Evolutionary conservation across 23 red algal species (phyloP), one percentile per base, ranked within the genome.

Genomic region (Porphyridium purpureum): DNA sequence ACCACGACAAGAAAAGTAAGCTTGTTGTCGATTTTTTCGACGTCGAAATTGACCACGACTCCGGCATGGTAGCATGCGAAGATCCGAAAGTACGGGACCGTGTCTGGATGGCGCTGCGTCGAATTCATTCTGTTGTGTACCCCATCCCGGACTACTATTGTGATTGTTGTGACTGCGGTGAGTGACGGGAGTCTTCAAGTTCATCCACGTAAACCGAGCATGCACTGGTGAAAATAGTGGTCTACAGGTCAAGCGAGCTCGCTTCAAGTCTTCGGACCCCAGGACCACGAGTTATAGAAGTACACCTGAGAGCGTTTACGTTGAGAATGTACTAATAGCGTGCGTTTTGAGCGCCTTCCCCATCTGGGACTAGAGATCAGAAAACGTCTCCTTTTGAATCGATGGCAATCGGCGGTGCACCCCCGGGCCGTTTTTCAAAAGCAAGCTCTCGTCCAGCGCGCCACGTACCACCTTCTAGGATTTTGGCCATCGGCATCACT

Each of bases 101-200:
- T 46, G 79, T 98, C 26, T 32, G 72, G 21, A 41, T 98, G 24
- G 90, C 80, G 21, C 74, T 81, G 29, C 60, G 52, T 35, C 59
- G 90, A 23, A 98, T 98, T 60, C 66, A 98, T 15, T 67, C 80
- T 1, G 60, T 73, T 5, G 63, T 98, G 29, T 72, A 80, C 60
- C 90, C 90, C 27, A 98, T 98, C 29, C 90, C 90, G 3, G 90
- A 98, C 35, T 74, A 47, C 25, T 74, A 70, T 31, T 98, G 90
- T 55, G 54, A 62, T 17, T 86, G 78, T 63, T 98, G 80, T 24
- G 53, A 36, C 15, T 34, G 57, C n/a, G n/a, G n/a, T n/a, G n/a
- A n/a, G n/a, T n/a, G n/a, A n/a, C n/a, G n/a, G n/a, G n/a, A n/a
- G n/a, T n/a, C n/a, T n/a, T n/a, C n/a, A n/a, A n/a, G n/a, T n/a